A percentile compares a stretch with the other conserved stretches of the same genome.
phyloP scores from a whole-genome alignment of 495 filamentous ascomycete genomes.

The Ramalina intermedia region DNA sequence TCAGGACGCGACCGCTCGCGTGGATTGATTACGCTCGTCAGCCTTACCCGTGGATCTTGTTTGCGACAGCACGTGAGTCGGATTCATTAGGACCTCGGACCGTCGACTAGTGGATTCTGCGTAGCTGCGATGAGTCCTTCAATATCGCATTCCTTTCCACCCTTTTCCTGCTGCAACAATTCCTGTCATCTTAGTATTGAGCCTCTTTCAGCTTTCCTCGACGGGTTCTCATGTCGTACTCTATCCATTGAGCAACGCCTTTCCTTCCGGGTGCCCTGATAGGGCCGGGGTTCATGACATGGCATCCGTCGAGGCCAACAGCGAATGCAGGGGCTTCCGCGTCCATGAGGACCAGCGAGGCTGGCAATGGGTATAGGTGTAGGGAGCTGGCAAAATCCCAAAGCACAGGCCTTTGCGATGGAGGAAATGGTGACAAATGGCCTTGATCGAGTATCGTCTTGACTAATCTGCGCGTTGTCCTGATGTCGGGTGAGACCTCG shows the following conservation, averaged over 20 bases:
- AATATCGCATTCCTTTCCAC: too few relatives aligned
- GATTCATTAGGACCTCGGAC: too few relatives aligned
- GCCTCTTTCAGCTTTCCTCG: constrained; percentile 38
- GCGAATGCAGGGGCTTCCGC: constrained; percentile 65
- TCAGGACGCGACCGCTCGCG: too few relatives aligned
- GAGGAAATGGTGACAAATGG: constrained; percentile 71
- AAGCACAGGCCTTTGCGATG: constrained; percentile 58
- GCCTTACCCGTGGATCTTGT: too few relatives aligned
- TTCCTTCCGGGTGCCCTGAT: constrained; percentile 49
- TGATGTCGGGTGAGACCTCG: constrained; percentile 32
- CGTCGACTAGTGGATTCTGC: too few relatives aligned
- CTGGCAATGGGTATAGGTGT: constrained; percentile 78
- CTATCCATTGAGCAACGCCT: constrained; percentile 63
- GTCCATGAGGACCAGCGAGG: constrained; percentile 67
- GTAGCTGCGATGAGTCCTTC: too few relatives aligned
- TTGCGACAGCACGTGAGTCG: too few relatives aligned
- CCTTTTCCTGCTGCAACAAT: too few relatives aligned
- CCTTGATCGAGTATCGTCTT: constrained; percentile 92
- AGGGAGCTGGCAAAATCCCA: constrained; percentile 73
- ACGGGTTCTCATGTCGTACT: constrained; percentile 56
- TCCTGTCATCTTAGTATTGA: constrained; percentile 14
- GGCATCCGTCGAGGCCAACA: constrained; percentile 84
- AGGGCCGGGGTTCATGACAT: constrained; percentile 85
- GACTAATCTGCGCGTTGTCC: constrained; percentile 63
- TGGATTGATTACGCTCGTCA: too few relatives aligned